Base-by-base conservation (phyloP, 306 rosid species). In the Calophaca sinica region DNA sequence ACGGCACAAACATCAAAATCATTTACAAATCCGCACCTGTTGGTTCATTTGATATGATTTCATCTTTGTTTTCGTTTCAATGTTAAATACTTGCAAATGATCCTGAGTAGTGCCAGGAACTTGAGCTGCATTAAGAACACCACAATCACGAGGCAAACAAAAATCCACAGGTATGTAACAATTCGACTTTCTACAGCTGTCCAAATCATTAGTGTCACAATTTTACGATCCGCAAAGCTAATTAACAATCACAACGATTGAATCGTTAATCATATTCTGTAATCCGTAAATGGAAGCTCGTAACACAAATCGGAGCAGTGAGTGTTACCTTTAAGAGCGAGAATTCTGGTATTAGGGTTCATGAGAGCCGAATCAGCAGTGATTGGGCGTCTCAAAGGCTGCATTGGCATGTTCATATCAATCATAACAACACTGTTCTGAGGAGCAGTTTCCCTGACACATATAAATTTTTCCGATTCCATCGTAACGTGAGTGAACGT, bases 341-440 rank as follows among this genome's bases (percentile, higher is more conserved):
- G 92, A 80, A 91, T 91, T 86, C 84, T 82, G 64, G 92, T 35
- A 63, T 79, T 86, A 11, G 94, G 96, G 70, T 91, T 89, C 96
- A 91, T 91, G 79, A 91, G 67, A 39, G 94, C 94, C 12, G 94
- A 91, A 73, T 91, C 96, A 10, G 96, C 96, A 1, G 96, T 91
- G 44, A 91, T 89, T 8, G 96, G 94, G 2, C 96, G 89, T 63
- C 96, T 79, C 78, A 91, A 68, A 15, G 96, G 96, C 86, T 91
- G 96, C 89, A 80, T 91, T 9, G 94, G 96, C 88, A 89, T 85
- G 74, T 26, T 82, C 96, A 91, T 87, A 45, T 91, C 96, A 53
- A 91, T 68, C 64, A 89, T 91, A 29, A 91, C 96, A 29, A 89
- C 84, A 61, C 94, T 91, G 55, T 85, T 91, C 71, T 86, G 90